Percentiles rank a stretch among this genome's conserved stretches.
Conservation (phyloP, 2,329 filamentous ascomycete species). For the Xylariaceae sp. region DNA sequence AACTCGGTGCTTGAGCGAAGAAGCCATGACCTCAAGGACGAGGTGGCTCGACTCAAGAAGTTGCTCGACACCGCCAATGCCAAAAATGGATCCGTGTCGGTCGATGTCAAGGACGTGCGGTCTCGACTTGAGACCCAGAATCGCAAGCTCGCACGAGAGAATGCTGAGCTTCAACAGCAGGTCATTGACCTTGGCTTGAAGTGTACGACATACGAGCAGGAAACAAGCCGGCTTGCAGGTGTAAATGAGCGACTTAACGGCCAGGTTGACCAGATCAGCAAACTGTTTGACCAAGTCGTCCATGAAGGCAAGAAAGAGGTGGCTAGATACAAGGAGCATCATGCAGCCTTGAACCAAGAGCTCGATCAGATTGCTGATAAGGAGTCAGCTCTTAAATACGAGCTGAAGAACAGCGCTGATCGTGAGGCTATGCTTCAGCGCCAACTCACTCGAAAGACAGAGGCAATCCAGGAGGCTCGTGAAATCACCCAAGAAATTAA, state of each 20-base stretch:
- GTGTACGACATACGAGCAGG: conserved; percentile 21
- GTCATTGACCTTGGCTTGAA: conserved; percentile 25
- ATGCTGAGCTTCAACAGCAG: conserved; percentile 29
- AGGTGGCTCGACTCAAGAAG: conserved; percentile 52
- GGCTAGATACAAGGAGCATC: conserved; percentile 21
- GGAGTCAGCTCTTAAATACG: conserved; percentile 23
- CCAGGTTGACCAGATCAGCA: conserved; percentile 45
- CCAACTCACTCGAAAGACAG: conserved; percentile 17
- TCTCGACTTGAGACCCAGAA: conserved; percentile 30
- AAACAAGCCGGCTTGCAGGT: conserved; percentile 24
- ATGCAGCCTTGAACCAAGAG: conserved; percentile 26
- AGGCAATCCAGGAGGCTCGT: conserved; percentile 28
- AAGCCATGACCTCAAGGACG: conserved; percentile 48
- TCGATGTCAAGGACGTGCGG: conserved; percentile 27
- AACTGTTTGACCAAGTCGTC: conserved; percentile 35
- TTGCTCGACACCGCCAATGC: conserved; percentile 44
- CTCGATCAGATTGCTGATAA: conserved; percentile 27
- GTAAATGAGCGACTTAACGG: conserved; percentile 41
- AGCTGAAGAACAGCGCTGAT: conserved; percentile 25
- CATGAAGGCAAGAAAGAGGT: conserved; percentile 34
- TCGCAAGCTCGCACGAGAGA: conserved; percentile 28
- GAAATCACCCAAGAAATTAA: conserved; percentile 29
- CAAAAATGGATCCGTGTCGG: conserved; percentile 23
- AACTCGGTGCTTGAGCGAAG: conserved; percentile 52
- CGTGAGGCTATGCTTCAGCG: conserved; percentile 25